These are phyloP conservation scores for Arthrobotrys conoides DNA, from an alignment of 2,329 filamentous ascomycete genomes.

Conservation along the genomic window DNA sequence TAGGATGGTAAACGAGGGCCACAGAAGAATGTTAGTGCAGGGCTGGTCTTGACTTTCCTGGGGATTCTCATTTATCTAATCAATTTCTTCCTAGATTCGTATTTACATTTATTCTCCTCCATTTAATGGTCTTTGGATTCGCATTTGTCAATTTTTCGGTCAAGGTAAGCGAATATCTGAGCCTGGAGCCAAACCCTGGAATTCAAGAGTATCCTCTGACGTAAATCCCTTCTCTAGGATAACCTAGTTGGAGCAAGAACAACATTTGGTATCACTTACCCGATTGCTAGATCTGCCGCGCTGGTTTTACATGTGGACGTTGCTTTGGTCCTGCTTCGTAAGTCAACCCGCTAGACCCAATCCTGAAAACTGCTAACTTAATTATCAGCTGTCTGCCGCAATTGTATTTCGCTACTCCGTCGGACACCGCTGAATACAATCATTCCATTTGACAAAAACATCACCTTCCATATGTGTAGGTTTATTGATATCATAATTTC, in stretches of 20 bases:
- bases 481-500: neutral
- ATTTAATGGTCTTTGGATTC: slow-evolving; percentile 83
- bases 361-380: neutral
- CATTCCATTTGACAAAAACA: slow-evolving; percentile 86
- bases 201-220: neutral
- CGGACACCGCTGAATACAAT: slow-evolving; percentile 88
- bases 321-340: slow-evolving; percentile 79
- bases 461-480: slow-evolving; percentile 83
- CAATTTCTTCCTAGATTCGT: slow-evolving; percentile 75
- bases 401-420: slow-evolving; percentile 83
- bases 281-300: slow-evolving; percentile 81
- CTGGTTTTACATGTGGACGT: slow-evolving; percentile 86
- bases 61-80: slow-evolving; percentile 2
- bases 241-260: slow-evolving; percentile 77
- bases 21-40: slow-evolving; percentile 78
- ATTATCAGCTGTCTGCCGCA: slow-evolving; percentile 78
- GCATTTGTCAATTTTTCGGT: slow-evolving; percentile 84
- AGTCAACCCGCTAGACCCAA: slow-evolving; percentile 18
- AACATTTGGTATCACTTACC: slow-evolving; percentile 81
- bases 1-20: slow-evolving; percentile 88
- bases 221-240: slow-evolving; percentile 68
- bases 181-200: neutral
- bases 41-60: neutral
- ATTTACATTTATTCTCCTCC: slow-evolving; percentile 79
- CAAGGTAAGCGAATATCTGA: slow-evolving; percentile 70